Conservation (phyloP, 2,329 filamentous ascomycete genomes). For the Aspergillus floridensis region DNA sequence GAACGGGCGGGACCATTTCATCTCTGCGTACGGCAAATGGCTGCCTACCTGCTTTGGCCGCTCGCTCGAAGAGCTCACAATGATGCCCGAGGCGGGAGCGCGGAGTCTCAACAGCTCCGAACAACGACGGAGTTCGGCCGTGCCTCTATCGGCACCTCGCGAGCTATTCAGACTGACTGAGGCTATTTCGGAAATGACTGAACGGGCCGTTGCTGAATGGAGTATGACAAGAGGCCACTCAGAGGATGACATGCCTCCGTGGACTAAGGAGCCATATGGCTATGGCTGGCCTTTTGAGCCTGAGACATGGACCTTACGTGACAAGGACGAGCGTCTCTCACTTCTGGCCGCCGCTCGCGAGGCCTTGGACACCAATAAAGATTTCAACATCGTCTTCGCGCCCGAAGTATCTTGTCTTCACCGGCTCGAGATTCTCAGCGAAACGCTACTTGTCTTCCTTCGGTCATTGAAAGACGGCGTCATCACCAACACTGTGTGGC, state of each 20-base stretch:
- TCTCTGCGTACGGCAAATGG: conserved; percentile 77
- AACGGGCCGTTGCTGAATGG: conserved; percentile 61
- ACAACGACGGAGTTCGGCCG: conserved; percentile 41
- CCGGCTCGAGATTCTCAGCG: conserved; percentile 71
- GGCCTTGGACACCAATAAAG: conserved; percentile 69
- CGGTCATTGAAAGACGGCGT: conserved; percentile 74
- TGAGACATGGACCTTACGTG: conserved; percentile 48
- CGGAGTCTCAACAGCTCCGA: conserved; percentile 57
- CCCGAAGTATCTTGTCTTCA: conserved; percentile 62
- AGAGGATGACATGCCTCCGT: conserved; percentile 43
- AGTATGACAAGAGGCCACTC: conserved; percentile 53
- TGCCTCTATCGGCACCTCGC: conserved; percentile 73
- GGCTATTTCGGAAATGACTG: conserved; percentile 62
- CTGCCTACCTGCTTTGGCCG: conserved; percentile 77
- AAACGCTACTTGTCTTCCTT: conserved; percentile 72
- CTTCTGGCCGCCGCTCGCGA: conserved; percentile 52
- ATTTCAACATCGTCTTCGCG: conserved; percentile 61
- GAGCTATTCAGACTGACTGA: conserved; percentile 90
- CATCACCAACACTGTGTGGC: conserved; percentile 68
- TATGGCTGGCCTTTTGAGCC: conserved; percentile 59
- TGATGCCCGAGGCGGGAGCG: conserved; percentile 74
- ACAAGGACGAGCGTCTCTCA: conserved; percentile 41
- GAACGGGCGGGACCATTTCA: conserved; percentile 85
- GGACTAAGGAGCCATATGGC: conserved; percentile 48
- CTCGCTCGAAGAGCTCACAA: conserved; percentile 83